Evolutionary conservation across 2,329 filamentous ascomycete species (phyloP).

Genomic region (Fusarium keratoplasticum): DNA sequence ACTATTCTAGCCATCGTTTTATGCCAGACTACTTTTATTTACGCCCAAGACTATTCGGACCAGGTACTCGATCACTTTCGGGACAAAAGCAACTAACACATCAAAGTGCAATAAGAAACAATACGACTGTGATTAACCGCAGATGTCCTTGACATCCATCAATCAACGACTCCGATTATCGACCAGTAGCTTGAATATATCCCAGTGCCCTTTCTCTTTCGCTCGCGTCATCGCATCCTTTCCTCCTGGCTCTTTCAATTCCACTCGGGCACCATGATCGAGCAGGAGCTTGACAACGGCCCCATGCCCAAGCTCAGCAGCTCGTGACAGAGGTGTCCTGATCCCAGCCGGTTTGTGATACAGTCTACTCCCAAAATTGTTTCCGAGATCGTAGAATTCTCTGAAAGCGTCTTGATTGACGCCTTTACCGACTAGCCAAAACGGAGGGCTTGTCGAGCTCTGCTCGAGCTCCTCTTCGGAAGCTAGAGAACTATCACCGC

Average conservation of each 20-base stretch:
- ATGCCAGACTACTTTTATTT: too few relatives aligned
- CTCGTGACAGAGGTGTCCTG: background rate
- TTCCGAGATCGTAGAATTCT: background rate
- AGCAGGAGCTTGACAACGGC: background rate
- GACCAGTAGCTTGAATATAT: background rate
- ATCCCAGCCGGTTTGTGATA: background rate
- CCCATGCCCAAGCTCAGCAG: background rate
- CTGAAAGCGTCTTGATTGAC: too few relatives aligned
- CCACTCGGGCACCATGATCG: background rate
- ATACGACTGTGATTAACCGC: background rate
- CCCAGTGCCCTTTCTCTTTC: background rate
- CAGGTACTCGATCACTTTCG: too few relatives aligned
- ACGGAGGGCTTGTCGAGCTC: too few relatives aligned
- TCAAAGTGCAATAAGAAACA: background rate
- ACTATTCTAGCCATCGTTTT: too few relatives aligned
- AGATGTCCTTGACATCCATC: background rate
- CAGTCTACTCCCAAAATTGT: accelerated
- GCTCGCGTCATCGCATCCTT: background rate
- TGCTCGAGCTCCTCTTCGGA: too few relatives aligned
- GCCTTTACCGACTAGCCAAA: too few relatives aligned
- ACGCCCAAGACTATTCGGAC: too few relatives aligned
- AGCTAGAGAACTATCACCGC: too few relatives aligned
- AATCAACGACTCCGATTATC: background rate
- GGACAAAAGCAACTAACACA: background rate
- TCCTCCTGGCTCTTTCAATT: background rate